Evolutionary conservation across 1,139 yeast species (phyloP), one percentile per base, ranked within the genome.

Genomic region (Zygoascus sp.): DNA sequence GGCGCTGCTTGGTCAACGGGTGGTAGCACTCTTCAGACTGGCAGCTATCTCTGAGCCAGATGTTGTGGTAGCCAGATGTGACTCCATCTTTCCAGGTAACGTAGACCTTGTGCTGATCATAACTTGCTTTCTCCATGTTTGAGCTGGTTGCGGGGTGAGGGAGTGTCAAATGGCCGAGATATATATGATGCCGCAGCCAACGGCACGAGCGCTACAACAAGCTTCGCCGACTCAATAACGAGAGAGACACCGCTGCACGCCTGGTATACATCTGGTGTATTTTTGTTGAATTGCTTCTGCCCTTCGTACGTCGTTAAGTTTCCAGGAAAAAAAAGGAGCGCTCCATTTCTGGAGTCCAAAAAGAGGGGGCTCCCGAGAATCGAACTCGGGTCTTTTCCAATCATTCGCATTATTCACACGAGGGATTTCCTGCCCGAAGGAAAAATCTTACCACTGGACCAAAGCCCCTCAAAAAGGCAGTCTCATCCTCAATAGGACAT

Each of bases 41-140:
- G 58, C 90, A 83, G 57, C 78, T 76, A 62, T 83, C 92, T 44
- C 90, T 68, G 25, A 83, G 69, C 89, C 89, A 83, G 47, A 83
- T 70, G 61, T 74, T 64, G 61, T 80, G 83, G 50, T 50, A 67
- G 40, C 58, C 55, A 36, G 70, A 63, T 5, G 54, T 56, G 39
- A 52, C 48, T n/a, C 67, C 68, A 41, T 57, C 56, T 17, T 52
- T 53, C 68, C 70, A 66, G 19, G 57, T 57, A 16, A 66, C 55
- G 36, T 51, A 50, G 20, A 66, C 63, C 43, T 61, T 57, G 20
- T 55, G 48, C 21, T 53, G 52, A 49, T 62, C 65, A 45, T 54
- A 59, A 10, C 36, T 25, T 17, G 34, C 46, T 32, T 39, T 44
- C 15, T 40, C 48, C 44, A 45, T 30, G n/a, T n/a, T 5, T 30